Conservation (phyloP, 2,329 filamentous ascomycete genomes). For the Magnaporthiopsis incrustans region DNA sequence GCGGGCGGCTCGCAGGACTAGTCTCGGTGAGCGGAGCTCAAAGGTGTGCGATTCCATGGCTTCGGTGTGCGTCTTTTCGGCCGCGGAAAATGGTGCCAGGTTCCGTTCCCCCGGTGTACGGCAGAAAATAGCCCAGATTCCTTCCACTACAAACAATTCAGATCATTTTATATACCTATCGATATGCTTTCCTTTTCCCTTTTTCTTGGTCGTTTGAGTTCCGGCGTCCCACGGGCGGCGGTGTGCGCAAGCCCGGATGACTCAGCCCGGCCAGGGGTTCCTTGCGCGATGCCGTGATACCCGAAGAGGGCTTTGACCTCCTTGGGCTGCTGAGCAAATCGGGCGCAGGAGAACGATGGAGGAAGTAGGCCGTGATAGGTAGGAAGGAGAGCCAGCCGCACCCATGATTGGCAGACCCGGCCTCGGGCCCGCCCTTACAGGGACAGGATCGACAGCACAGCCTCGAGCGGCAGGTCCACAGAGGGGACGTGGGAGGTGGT, state of each 20-base stretch:
- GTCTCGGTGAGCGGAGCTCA: slow-evolving; percentile 1
- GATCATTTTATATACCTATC: background rate
- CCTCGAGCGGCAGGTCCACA: background rate
- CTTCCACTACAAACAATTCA: fast-evolving
- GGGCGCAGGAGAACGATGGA: background rate
- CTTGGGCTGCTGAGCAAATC: background rate
- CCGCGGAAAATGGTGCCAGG: background rate
- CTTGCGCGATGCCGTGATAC: background rate
- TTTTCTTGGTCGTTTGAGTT: background rate
- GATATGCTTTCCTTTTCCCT: background rate
- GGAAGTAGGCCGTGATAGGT: background rate
- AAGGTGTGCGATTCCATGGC: background rate
- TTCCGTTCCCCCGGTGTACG: background rate
- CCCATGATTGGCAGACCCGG: background rate
- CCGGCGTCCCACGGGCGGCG: background rate
- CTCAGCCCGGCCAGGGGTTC: background rate
- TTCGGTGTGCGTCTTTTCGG: background rate
- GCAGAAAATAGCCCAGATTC: background rate
- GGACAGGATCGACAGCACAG: background rate
- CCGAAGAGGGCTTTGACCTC: background rate
- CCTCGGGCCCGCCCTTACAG: too few relatives aligned
- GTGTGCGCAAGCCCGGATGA: background rate
- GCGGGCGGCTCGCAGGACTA: slow-evolving; percentile 4
- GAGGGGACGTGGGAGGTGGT: background rate
- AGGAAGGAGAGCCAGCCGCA: background rate